phyloP scores from a whole-genome alignment of 2,329 filamentous ascomycete genomes.

The Aureobasidium subglaciale region DNA sequence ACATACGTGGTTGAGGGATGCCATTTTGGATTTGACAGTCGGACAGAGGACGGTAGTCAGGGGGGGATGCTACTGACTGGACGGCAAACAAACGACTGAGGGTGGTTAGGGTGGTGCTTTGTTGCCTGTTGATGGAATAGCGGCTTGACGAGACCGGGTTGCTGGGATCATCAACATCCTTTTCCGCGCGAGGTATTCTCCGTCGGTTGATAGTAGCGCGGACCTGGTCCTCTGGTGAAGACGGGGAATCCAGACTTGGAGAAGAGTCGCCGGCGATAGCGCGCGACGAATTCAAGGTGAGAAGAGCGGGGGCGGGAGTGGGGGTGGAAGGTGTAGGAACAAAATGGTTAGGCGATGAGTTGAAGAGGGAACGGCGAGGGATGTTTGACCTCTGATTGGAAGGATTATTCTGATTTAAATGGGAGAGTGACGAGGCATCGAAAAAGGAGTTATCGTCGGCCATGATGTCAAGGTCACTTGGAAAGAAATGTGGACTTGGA shows the following conservation, averaged over 20 bases:
- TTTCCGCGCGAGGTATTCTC: constrained; percentile 38
- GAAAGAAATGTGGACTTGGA: neutral
- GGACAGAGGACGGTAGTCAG: constrained; percentile 27
- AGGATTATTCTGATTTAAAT: neutral
- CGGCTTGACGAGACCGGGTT: constrained; percentile 24
- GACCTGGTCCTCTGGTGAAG: constrained; percentile 19
- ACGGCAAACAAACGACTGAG: constrained; percentile 40
- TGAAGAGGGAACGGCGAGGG: constrained; percentile 9
- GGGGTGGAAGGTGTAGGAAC: constrained; percentile 9
- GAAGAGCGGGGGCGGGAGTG: constrained; percentile 12
- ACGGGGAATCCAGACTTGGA: constrained; percentile 10
- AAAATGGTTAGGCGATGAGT: constrained; percentile 2
- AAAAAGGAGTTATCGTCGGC: constrained; percentile 12
- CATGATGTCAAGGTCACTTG: constrained; percentile 12
- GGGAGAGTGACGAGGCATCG: neutral
- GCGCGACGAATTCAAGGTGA: constrained; percentile 10
- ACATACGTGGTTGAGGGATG: constrained; percentile 20
- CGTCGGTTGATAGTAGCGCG: constrained; percentile 21
- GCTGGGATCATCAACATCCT: constrained; percentile 43
- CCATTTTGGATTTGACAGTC: constrained; percentile 11
- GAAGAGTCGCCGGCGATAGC: neutral
- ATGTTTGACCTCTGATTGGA: neutral
- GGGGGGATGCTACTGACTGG: constrained; percentile 30
- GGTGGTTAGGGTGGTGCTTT: constrained; percentile 37
- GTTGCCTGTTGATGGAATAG: constrained; percentile 24